Base-by-base conservation (phyloP, 352 stramenopile genomes). In the Saprolegnia parasitica region DNA sequence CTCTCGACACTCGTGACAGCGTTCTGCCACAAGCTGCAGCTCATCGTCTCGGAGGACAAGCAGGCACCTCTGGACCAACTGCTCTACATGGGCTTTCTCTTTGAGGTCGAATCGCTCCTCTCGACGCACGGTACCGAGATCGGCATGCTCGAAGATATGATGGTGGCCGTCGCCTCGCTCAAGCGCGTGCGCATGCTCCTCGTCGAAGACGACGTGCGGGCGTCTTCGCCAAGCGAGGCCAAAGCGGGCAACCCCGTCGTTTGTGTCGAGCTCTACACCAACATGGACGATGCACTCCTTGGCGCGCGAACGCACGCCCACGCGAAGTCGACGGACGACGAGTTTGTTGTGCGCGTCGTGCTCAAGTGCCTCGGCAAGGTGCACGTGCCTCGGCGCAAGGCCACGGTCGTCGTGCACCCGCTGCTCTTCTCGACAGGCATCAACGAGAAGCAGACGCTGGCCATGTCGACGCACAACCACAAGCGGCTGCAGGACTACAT, bases 41-140 rank as follows among this genome's bases (percentile, higher is more conserved):
- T 94, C 10, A 86, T 86, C 52, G 73, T 87, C 0, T 63, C 83
- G 20, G 83, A 85, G 65, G 87, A 86, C 15, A 83, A 93, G 73
- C 81, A 92, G 68, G 90, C 91, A 66, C 37, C 58, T 3, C 68
- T 95, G n/a, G 80, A 86, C 2, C 81, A 93, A 62, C 76, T 93
- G 64, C 91, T 81, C 16, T 89, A 78, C n/a, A 68, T 96, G n/a
- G 87, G 87, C 18, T 96, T 91, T 52, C 74, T 96, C 5, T 96
- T 94, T 72, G 84, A 96, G 6, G 83, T 98, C 54, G 94, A 98
- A 74, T 97, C 92, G 4, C 77, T 99, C 20, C 73, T 99, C 8
- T 97, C 87, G 72, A 97, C 96, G 6, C 91, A 97, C 55, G 95
- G 95, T 57, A 98, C 98, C 71, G 96, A 99, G 73, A 89, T 98